Percentiles rank a stretch among this genome's conserved stretches.
phyloP scores from a whole-genome alignment of 306 rosid genomes.

The Spatholobus suberectus region DNA sequence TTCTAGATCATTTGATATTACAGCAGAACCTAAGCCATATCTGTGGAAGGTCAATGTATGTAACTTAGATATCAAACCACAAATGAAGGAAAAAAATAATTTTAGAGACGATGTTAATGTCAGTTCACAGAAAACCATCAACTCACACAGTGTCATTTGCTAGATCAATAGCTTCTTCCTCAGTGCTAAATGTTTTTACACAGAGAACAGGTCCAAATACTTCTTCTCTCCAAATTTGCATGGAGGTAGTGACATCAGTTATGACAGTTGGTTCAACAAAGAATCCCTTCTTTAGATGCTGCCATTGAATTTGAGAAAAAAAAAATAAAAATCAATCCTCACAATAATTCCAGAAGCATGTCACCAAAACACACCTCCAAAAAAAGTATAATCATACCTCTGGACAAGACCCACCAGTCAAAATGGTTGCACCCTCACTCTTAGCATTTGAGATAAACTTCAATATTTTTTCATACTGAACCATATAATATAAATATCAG shows the following conservation, averaged over 20 bases:
- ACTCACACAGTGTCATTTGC: constrained; percentile 89
- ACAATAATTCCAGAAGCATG: constrained; percentile 15
- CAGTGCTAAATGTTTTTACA: constrained; percentile 88
- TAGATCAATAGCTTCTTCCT: constrained; percentile 92
- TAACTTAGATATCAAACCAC: constrained; percentile 31
- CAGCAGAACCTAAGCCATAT: constrained; percentile 90
- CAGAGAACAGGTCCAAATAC: constrained; percentile 96
- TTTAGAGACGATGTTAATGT: constrained; percentile 2
- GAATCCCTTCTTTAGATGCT: constrained; percentile 93
- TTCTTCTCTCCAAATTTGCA: constrained; percentile 99
- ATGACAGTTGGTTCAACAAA: constrained; percentile 83
- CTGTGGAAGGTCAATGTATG: constrained; percentile 56
- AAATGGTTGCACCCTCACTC: constrained; percentile 91
- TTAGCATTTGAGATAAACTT: constrained; percentile 83
- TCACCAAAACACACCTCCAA: constrained; percentile 4
- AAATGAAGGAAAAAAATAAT: neutral
- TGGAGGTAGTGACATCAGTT: constrained; percentile 77
- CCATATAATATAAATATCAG: constrained; percentile 47
- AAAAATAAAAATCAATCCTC: neutral
- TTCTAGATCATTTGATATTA: constrained; percentile 87
- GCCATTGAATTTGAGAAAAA: constrained; percentile 44
- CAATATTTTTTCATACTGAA: constrained; percentile 87
- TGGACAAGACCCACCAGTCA: constrained; percentile 91
- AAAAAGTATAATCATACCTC: constrained; percentile 64
- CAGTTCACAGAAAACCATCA: constrained; percentile 24